These are phyloP conservation scores for Cylindrotheca fusiformis DNA, from an alignment of 108 stramenopile species.

Conservation along the genomic window DNA sequence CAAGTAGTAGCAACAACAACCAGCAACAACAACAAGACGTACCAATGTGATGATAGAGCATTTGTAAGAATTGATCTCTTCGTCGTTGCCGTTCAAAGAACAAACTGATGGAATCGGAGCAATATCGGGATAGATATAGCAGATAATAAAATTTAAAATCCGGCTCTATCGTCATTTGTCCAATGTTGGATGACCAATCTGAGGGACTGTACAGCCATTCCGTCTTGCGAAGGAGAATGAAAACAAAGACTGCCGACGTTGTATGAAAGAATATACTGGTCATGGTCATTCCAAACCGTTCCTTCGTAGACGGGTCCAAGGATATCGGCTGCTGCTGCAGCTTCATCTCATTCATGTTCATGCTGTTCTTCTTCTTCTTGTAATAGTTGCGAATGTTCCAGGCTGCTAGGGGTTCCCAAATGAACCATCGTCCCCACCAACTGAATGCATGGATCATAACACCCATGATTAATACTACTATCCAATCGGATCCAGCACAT, in stretches of 20 bases:
- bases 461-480: conserved; percentile 1
- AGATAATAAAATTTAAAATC: conserved; percentile 49
- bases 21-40: neutral
- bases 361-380: no score
- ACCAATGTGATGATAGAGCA: neutral
- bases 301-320: conserved; percentile 4
- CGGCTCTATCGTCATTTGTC: conserved; percentile 5
- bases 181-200: conserved; percentile 4
- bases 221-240: conserved; percentile 5
- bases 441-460: conserved; percentile 8
- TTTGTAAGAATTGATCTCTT: no score
- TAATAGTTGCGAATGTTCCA: conserved; percentile 8
- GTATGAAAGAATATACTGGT: conserved; percentile 6
- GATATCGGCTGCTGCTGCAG: no score
- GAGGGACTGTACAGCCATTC: conserved; percentile 13
- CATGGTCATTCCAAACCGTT: conserved; percentile 12
- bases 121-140: conserved; percentile 40
- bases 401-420: conserved; percentile 25
- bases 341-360: no score
- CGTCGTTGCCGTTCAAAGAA: conserved; percentile 35
- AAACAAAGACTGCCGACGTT: conserved; percentile 7
- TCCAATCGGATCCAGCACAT: conserved; percentile 23
- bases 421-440: conserved; percentile 21
- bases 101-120: conserved; percentile 31
- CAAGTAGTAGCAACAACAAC: neutral